Evolutionary conservation across 768 basidiomycete genomes (phyloP), one percentile per base, ranked within the genome.

Genomic region (Mycena rosella): DNA sequence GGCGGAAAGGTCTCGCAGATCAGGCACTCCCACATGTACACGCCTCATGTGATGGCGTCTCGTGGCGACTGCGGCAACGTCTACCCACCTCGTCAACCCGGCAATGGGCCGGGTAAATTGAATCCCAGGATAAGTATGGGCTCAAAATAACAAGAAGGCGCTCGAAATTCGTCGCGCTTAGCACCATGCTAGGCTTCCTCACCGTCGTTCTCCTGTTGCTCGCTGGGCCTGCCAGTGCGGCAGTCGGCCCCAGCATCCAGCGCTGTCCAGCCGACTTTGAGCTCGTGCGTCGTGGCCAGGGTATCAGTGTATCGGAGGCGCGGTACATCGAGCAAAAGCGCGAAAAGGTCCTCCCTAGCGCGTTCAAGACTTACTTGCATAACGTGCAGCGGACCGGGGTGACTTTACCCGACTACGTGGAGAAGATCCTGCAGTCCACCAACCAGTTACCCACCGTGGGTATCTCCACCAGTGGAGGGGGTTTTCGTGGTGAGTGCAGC

Each of bases 381-480:
- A 81, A 80, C 48, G 81, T 82, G 34, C 68, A 81, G 47, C 57
- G 76, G 3, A 79, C 78, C 30, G 70, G 73, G 0, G 60, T 73
- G 26, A 34, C 69, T 11, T 73, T 82, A 0, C 82, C 84, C 2
- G 30, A 60, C 5, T 84, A 84, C 47, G 79, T 81, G 11, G 71
- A 75, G 15, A 48, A 60, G 32, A 81, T 84, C 45, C 71, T 79
- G 32, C 38, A 63, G 34, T 68, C 49, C 47, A 47, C 38, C 32
- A 27, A 49, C 5, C 55, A 75, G 18, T 65, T 75, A 0, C 85
- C 83, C 5, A 80, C 73, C 11, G 72, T 87, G 3, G 85, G 82
- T 0, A 84, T 88, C 63, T 86, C 88, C 0, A 77, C 83, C 17
- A 86, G 84, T 30, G 89, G 89, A 22, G 89, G 89, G 14, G 85